Conservation (phyloP, 1,284 basidiomycete genomes). For the Rhodotorula sp. region DNA sequence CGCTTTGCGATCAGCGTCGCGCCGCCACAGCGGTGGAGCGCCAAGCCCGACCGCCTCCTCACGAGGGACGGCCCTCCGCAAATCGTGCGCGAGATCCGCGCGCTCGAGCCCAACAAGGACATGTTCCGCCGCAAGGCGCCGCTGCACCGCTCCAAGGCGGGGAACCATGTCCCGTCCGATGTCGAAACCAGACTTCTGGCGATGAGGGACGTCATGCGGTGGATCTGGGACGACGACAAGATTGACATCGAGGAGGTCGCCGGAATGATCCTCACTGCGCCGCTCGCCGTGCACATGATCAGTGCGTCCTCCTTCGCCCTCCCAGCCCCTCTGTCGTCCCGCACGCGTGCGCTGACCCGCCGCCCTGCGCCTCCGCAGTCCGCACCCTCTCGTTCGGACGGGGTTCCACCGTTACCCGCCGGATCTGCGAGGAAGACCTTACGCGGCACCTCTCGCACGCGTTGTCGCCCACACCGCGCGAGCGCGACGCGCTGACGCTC, state of each 20-base stretch:
- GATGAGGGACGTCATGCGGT: constrained; percentile 2
- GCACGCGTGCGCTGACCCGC: not conserved
- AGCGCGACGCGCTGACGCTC: not conserved
- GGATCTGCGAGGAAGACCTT: not conserved
- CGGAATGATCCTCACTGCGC: not conserved
- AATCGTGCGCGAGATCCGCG: not conserved
- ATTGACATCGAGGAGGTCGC: not conserved
- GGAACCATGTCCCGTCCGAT: too few relatives aligned
- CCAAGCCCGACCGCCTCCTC: not conserved
- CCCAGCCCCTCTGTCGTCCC: not conserved
- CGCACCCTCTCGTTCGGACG: not conserved
- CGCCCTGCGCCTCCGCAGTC: not conserved
- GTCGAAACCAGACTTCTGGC: not conserved
- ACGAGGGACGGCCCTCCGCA: not conserved
- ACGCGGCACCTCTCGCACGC: not conserved
- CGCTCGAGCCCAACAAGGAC: not conserved
- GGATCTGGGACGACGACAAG: constrained; percentile 5
- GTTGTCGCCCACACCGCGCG: not conserved
- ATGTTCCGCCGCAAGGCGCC: not conserved
- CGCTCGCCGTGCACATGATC: not conserved
- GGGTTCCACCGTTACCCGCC: not conserved
- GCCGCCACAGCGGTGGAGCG: not conserved
- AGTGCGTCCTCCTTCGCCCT: not conserved
- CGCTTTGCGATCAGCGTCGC: not conserved
- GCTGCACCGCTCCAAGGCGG: not conserved